phyloP scores from a whole-genome alignment of 352 stramenopile genomes.

The Pythium pyrilobum region DNA sequence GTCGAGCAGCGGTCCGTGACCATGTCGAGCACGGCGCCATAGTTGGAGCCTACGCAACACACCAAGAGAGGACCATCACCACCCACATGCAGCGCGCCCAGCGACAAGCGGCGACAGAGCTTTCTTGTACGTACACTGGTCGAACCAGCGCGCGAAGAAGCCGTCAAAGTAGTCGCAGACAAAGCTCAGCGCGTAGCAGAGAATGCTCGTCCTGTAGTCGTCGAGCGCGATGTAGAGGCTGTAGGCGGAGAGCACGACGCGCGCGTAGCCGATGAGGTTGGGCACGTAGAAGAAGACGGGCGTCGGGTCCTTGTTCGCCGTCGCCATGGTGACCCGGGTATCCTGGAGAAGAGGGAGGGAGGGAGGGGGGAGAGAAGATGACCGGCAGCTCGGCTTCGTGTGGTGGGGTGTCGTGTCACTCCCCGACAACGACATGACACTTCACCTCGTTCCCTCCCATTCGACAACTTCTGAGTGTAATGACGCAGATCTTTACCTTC shows the following conservation, averaged over 20 bases:
- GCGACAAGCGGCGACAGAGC: background rate
- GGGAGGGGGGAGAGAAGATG: background rate
- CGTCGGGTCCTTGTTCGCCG: constrained; percentile 26
- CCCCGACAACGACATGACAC: background rate
- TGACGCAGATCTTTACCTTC: background rate
- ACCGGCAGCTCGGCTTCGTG: no score
- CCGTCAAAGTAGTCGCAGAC: constrained; percentile 98
- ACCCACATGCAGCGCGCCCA: background rate
- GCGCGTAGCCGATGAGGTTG: constrained; percentile 95
- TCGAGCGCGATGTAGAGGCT: constrained; percentile 78
- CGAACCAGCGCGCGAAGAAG: constrained; percentile 93
- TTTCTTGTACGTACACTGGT: constrained; percentile 82
- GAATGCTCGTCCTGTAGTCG: constrained; percentile 69
- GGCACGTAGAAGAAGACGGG: constrained; percentile 95
- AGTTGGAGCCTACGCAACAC: constrained; percentile 68
- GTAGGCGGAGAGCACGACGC: constrained; percentile 83
- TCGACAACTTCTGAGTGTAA: background rate
- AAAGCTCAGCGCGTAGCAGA: constrained; percentile 95
- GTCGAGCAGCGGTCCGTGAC: constrained; percentile 97
- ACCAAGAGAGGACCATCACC: background rate
- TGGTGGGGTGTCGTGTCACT: no score
- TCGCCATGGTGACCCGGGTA: constrained; percentile 2
- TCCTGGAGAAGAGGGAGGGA: background rate
- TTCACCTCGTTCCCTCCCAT: background rate
- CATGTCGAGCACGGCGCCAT: constrained; percentile 97